Evolutionary conservation across 2,329 filamentous ascomycete genomes (phyloP).

Genomic region (Ophiostoma sp.): DNA sequence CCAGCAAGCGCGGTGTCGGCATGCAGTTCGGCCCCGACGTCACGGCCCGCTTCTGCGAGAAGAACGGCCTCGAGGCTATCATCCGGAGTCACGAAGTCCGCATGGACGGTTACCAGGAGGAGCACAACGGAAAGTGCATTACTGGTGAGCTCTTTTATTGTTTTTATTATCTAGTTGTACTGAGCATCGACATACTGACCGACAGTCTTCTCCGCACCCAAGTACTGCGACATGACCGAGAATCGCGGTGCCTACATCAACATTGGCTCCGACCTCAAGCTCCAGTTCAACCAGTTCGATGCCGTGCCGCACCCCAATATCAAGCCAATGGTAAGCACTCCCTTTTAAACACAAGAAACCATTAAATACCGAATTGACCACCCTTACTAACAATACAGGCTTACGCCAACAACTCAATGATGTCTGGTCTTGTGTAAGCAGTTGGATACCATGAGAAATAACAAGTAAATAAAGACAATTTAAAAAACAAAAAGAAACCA

Average conservation of each 20-base stretch:
- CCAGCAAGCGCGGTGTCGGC: slow-evolving; percentile 93
- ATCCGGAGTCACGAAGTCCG: slow-evolving; percentile 97
- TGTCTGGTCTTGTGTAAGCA: slow-evolving; percentile 67
- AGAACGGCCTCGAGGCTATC: slow-evolving; percentile 87
- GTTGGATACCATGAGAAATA: neutral
- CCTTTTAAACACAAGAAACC: neutral
- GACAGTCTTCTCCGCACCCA: slow-evolving; percentile 89
- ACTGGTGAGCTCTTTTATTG: slow-evolving; percentile 56
- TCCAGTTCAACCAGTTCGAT: slow-evolving; percentile 88
- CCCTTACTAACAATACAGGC: slow-evolving; percentile 48
- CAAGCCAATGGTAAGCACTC: slow-evolving; percentile 69
- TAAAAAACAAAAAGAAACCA: neutral
- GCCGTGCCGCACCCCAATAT: slow-evolving; percentile 95
- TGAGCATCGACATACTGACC: neutral
- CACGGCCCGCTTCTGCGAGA: slow-evolving; percentile 93
- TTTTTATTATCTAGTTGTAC: neutral
- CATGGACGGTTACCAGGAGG: slow-evolving; percentile 98
- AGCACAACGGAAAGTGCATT: slow-evolving; percentile 92
- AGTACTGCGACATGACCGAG: slow-evolving; percentile 95
- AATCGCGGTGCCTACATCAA: slow-evolving; percentile 99
- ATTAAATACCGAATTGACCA: too few relatives aligned
- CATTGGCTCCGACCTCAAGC: slow-evolving; percentile 83
- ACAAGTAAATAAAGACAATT: neutral
- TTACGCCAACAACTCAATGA: slow-evolving; percentile 77
- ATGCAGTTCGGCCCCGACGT: slow-evolving; percentile 96